phyloP scores from a whole-genome alignment of 2,329 filamentous ascomycete species.

The Xylariaceae sp. region DNA sequence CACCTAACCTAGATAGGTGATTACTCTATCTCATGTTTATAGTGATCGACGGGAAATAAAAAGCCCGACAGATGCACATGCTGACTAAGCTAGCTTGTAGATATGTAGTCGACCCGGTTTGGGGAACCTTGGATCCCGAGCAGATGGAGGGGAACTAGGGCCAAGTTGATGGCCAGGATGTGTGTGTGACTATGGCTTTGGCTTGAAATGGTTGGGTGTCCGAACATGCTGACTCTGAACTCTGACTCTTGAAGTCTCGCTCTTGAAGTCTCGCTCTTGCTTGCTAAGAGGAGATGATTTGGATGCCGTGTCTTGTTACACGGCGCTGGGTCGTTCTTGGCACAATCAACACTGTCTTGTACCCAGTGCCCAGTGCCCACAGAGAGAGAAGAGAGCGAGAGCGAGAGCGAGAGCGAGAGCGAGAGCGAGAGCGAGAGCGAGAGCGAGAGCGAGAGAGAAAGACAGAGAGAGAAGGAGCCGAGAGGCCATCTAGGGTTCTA shows the following conservation, averaged over 20 bases:
- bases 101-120: neutral
- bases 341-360: conserved; percentile 18
- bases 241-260: too few relatives aligned
- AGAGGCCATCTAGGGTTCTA: conserved; percentile 15
- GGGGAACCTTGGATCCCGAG: neutral
- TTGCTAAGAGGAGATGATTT: conserved; percentile 25
- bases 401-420: too few relatives aligned
- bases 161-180: too few relatives aligned
- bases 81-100: neutral
- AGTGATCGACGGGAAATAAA: conserved; percentile 6
- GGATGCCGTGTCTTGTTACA: conserved; percentile 27
- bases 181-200: too few relatives aligned
- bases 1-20: too few relatives aligned
- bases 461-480: too few relatives aligned
- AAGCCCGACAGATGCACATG: neutral
- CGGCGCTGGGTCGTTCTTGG: conserved; percentile 26
- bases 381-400: neutral
- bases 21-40: conserved; percentile 14
- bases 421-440: too few relatives aligned
- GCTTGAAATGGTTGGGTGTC: conserved; percentile 24
- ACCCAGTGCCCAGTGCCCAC: conserved; percentile 11
- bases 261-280: conserved; percentile 7
- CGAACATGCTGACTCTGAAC: neutral
- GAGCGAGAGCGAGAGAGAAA: too few relatives aligned
- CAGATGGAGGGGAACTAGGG: too few relatives aligned